phyloP scores from a whole-genome alignment of 257 asterid species.

The Ocimum tenuiflorum region DNA sequence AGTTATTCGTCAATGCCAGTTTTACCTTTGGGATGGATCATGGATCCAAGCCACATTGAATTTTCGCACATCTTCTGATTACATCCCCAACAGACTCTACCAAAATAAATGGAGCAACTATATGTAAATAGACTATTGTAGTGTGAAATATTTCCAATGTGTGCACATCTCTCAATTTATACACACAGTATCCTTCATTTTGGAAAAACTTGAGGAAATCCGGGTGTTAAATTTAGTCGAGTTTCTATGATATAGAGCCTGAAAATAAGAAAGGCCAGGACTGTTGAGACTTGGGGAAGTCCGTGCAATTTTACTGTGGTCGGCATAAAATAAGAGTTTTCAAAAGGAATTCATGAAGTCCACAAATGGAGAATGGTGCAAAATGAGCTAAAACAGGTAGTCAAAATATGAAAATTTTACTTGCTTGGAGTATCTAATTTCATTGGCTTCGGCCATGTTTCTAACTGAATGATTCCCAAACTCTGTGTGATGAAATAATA shows the following conservation, averaged over 20 bases:
- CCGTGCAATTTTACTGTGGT: background rate
- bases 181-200: background rate
- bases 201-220: background rate
- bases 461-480: background rate
- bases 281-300: background rate
- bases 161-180: background rate
- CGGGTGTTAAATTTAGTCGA: constrained; percentile 1
- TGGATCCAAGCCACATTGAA: background rate
- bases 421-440: background rate
- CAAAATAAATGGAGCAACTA: background rate
- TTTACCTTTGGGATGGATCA: background rate
- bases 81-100: too few relatives aligned
- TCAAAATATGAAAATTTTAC: background rate
- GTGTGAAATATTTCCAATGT: background rate
- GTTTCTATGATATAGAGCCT: background rate
- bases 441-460: background rate
- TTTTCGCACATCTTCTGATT: background rate
- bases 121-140: background rate
- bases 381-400: background rate
- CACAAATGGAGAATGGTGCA: background rate
- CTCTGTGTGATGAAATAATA: background rate
- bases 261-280: background rate
- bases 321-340: background rate
- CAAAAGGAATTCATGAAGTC: background rate
- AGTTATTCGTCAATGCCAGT: background rate